Evolutionary conservation across 1,139 yeast genomes (phyloP).

Genomic region (Candida sp.): DNA sequence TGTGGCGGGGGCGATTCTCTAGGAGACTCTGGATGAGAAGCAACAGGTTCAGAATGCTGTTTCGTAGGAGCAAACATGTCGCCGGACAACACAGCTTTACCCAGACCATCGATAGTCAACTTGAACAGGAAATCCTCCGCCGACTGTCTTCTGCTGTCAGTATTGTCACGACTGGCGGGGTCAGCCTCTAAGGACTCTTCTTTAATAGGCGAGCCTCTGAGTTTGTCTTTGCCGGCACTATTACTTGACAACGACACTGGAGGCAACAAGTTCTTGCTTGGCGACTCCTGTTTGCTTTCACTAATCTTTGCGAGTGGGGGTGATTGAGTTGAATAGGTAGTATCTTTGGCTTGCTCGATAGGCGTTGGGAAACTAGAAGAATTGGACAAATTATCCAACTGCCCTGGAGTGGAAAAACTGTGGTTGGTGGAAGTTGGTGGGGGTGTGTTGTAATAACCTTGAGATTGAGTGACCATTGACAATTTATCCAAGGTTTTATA

Average conservation of each 20-base stretch:
- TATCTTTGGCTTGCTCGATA: conserved; percentile 7
- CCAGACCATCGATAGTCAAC: conserved; percentile 47
- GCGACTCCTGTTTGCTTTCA: conserved; percentile 2
- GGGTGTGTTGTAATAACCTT: conserved; percentile 19
- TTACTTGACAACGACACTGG: conserved; percentile 25
- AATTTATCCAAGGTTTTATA: conserved; percentile 42
- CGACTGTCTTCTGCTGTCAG: conserved; percentile 2
- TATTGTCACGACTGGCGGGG: not conserved
- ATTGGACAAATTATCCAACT: conserved; percentile 3
- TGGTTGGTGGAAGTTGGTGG: conserved; percentile 19
- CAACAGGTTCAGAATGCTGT: not conserved
- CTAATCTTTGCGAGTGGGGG: conserved; percentile 1
- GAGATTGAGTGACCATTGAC: conserved; percentile 19
- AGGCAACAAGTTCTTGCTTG: conserved; percentile 31
- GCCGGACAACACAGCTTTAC: conserved; percentile 46
- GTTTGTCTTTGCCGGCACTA: not conserved
- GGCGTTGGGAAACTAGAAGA: conserved; percentile 6
- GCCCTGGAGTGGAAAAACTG: conserved; percentile 9
- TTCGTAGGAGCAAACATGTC: conserved; percentile 16
- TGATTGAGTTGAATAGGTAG: conserved; percentile 1
- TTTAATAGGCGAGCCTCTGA: not conserved
- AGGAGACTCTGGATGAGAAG: not conserved
- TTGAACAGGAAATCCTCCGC: conserved; percentile 34
- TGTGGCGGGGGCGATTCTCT: not conserved
- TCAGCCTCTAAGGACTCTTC: not conserved